These are phyloP conservation scores for Penicillium chermesinum DNA, from an alignment of 495 filamentous ascomycete genomes.

Conservation along the genomic window DNA sequence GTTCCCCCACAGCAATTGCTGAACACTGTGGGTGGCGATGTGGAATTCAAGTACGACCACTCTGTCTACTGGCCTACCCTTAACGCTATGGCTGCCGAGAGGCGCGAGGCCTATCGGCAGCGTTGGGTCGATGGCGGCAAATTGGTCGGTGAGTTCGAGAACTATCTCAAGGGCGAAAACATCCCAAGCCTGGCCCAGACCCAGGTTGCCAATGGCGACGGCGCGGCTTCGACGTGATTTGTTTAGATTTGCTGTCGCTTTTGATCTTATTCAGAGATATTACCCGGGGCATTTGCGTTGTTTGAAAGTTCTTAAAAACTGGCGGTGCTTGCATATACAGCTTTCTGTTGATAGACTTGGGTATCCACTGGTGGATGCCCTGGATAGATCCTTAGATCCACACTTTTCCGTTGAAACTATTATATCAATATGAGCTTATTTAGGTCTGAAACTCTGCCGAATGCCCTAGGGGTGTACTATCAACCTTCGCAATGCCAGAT, in stretches of 20 bases:
- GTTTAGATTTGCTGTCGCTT: background rate
- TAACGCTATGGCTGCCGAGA: constrained; percentile 57
- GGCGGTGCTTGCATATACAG: background rate
- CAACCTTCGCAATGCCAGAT: too few species aligned
- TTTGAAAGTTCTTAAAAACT: background rate
- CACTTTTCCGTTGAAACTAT: too few species aligned
- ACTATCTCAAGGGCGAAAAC: constrained; percentile 65
- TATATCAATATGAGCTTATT: too few species aligned
- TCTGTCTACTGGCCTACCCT: constrained; percentile 83
- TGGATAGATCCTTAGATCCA: too few species aligned
- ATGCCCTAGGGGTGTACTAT: too few species aligned
- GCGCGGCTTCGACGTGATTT: background rate
- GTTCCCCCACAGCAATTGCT: constrained; percentile 76
- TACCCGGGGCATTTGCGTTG: background rate
- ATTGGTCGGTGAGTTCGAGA: constrained; percentile 76
- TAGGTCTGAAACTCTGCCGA: too few species aligned
- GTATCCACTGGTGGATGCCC: too few species aligned
- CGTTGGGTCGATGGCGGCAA: constrained; percentile 77
- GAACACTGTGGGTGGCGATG: constrained; percentile 50
- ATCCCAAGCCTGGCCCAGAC: constrained; percentile 33
- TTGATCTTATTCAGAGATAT: background rate
- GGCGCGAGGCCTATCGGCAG: constrained; percentile 51
- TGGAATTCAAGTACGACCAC: constrained; percentile 85
- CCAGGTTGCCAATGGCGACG: background rate
- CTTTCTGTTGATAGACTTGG: background rate